phyloP scores from a whole-genome alignment of 768 basidiomycete genomes.

The Crucibulum laeve region DNA sequence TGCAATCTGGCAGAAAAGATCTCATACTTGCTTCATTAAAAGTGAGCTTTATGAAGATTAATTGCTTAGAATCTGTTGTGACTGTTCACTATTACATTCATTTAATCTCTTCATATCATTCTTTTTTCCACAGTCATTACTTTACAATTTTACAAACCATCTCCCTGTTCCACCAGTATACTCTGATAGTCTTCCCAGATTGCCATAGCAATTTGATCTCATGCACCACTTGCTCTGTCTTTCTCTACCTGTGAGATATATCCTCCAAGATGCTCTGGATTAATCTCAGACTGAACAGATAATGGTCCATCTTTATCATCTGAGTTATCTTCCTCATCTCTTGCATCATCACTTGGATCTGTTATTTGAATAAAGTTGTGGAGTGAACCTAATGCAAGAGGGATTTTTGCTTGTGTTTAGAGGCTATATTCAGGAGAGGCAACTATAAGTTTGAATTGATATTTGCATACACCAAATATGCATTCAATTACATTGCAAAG shows the following conservation, averaged over 20 bases:
- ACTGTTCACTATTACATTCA: no score
- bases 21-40: conserved; percentile 10
- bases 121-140: not conserved
- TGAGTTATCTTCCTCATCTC: conserved; percentile 6
- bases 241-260: conserved; percentile 7
- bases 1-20: conserved; percentile 12
- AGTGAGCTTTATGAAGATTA: conserved; percentile 2
- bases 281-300: not conserved
- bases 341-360: conserved; percentile 14
- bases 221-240: conserved; percentile 3
- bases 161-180: conserved; percentile 1
- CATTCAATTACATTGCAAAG: conserved; percentile 23
- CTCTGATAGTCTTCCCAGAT: conserved; percentile 10
- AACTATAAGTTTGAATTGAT: conserved; percentile 12
- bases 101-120: no score
- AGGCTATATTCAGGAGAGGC: conserved; percentile 14
- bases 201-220: conserved; percentile 12
- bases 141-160: not conserved
- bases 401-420: conserved; percentile 15
- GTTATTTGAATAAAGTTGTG: conserved; percentile 22
- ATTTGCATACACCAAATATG: conserved; percentile 24
- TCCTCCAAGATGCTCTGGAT: conserved; percentile 6
- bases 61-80: no score
- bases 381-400: conserved; percentile 14
- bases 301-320: not conserved